Evolutionary conservation across 2,329 filamentous ascomycete genomes (phyloP).

Genomic region (Leptographium galeiforme): DNA sequence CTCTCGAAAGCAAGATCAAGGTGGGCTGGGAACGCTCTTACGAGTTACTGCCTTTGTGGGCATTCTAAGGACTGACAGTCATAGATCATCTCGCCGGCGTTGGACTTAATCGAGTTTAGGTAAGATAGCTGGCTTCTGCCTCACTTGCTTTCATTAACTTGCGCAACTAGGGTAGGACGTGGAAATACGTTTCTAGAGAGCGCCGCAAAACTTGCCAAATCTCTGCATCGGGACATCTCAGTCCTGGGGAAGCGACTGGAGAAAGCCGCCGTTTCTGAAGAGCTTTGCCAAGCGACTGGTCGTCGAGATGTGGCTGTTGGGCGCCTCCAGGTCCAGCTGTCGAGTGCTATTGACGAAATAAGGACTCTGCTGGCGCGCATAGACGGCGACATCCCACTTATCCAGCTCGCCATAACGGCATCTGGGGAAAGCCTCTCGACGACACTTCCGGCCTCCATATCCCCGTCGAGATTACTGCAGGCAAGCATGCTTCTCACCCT

Average conservation of each 20-base stretch:
- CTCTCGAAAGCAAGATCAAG: conserved; percentile 75
- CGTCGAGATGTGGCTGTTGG: conserved; percentile 35
- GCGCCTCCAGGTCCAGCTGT: conserved; percentile 50
- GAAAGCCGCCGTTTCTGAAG: conserved; percentile 51
- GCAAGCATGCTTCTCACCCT: conserved; percentile 83
- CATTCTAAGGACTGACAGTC: not conserved
- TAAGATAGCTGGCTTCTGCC: conserved; percentile 16
- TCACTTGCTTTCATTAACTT: not conserved
- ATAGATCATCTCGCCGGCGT: conserved; percentile 75
- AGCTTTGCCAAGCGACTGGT: conserved; percentile 31
- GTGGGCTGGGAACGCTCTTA: conserved; percentile 22
- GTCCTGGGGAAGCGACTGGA: conserved; percentile 63
- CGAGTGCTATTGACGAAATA: conserved; percentile 60
- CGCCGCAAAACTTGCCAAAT: conserved; percentile 69
- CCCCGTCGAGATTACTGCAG: conserved; percentile 79
- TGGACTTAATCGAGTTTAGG: conserved; percentile 88
- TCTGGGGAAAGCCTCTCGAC: conserved; percentile 81
- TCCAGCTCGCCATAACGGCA: conserved; percentile 87
- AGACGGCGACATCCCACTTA: conserved; percentile 79
- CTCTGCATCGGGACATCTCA: conserved; percentile 72
- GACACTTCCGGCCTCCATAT: conserved; percentile 67
- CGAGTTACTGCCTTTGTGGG: not conserved
- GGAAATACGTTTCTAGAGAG: conserved; percentile 59
- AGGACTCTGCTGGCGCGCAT: conserved; percentile 63
- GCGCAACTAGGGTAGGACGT: conserved; percentile 27